Percentiles rank a stretch among this genome's conserved stretches.
phyloP scores from a whole-genome alignment of 2,329 filamentous ascomycete species.

The Endoconidiophora laricicola region DNA sequence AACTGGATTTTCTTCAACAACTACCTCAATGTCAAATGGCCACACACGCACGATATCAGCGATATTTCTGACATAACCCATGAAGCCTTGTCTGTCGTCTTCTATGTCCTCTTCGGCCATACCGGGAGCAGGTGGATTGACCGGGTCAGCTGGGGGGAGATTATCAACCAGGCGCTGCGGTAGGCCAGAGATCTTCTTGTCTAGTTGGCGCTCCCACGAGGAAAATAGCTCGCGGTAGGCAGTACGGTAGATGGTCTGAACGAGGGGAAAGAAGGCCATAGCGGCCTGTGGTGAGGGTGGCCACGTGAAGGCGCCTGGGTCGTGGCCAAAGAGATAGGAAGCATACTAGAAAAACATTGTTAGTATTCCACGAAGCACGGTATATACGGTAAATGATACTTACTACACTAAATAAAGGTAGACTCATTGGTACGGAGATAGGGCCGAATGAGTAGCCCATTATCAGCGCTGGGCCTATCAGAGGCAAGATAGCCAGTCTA shows the following conservation, averaged over 20 bases:
- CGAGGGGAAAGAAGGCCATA: conserved; percentile 32
- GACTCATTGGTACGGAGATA: conserved; percentile 27
- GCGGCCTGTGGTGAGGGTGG: conserved; percentile 36
- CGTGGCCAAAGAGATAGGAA: conserved; percentile 27
- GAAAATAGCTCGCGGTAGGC: conserved; percentile 30
- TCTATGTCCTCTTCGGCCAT: conserved; percentile 18
- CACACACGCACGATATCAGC: too few species aligned
- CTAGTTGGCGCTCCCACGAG: conserved; percentile 31
- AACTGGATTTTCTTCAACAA: conserved; percentile 14
- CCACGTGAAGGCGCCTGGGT: conserved; percentile 32
- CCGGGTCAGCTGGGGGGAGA: not conserved
- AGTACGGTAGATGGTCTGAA: conserved; percentile 28
- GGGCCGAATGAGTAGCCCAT: conserved; percentile 28
- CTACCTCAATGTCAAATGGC: conserved; percentile 13
- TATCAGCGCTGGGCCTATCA: conserved; percentile 30
- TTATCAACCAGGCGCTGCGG: conserved; percentile 16
- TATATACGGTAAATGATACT: not conserved
- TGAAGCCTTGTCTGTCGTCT: conserved; percentile 13
- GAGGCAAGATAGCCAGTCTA: conserved; percentile 22
- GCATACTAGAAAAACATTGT: conserved; percentile 31
- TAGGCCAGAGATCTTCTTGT: conserved; percentile 28
- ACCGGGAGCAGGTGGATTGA: conserved; percentile 15
- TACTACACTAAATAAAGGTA: conserved; percentile 15
- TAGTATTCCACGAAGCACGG: not conserved
- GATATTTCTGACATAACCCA: too few species aligned